Base-by-base conservation (phyloP, 2,329 filamentous ascomycete species). In the Amphichorda felina region DNA sequence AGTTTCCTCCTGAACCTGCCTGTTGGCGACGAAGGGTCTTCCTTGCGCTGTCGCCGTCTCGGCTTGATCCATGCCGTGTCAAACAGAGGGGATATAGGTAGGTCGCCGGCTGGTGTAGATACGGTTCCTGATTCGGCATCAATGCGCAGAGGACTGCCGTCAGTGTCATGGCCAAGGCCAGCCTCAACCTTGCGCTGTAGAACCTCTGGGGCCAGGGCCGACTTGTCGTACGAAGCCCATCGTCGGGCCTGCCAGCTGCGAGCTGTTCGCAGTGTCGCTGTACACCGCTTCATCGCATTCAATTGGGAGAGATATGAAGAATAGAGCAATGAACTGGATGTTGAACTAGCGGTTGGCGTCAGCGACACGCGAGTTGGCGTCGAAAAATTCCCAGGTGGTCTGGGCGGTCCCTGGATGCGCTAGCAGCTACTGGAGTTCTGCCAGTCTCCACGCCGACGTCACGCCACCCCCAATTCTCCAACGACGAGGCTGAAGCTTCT, bases 1-100 rank as follows among this genome's bases (percentile, higher is more conserved):
- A 86, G 57, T 39, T 72, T 68, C 38, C 61, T 63, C 47, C 79
- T 72, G 40, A 84, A 72, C 3, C 64, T 55, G 10, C 56, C 61
- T 2, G 39, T 44, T 0, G 50, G 46, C 21, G 42, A 53, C 38
- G 39, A 55, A 51, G 30, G 49, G 25, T 39, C 57, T 1, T 51
- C 46, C 38, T 63, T 64, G 30, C 54, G 63, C 40, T 57, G 67
- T 11, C 61, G 59, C 27, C 59, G 50, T 38, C 54, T 61, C 0
- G 60, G 58, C 25, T 63, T 53, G 42, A 66, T 61, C 54, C 66
- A 75, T 2, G 45, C 44, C 4, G 65, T 59, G 56, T 75, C 60
- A 50, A 74, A 66, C 10, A 76, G 36, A 2, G 72, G 72, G 3
- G 72, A 75, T 8, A 71, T 50, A 0, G 71, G 72, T 2, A 76